Percentiles rank a stretch among this genome's conserved stretches.
phyloP scores from a whole-genome alignment of 345 rosid genomes.

The Eucalyptus guilfoylei region DNA sequence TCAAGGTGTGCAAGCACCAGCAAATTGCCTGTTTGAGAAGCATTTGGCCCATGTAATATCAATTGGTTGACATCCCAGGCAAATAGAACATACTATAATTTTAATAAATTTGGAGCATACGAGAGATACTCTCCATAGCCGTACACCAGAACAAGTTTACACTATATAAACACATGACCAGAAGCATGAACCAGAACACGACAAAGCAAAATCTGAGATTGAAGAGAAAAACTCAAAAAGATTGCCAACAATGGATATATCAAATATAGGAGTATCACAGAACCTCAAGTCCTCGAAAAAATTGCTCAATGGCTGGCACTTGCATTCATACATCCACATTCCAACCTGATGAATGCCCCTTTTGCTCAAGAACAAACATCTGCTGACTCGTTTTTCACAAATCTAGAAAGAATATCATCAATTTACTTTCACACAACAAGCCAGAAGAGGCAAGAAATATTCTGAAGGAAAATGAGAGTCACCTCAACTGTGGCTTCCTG shows the following conservation, averaged over 20 bases:
- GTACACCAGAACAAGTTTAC: neutral
- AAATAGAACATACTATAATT: neutral
- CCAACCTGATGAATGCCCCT: slow-evolving; percentile 53
- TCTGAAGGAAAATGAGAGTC: neutral
- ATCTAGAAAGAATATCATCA: slow-evolving; percentile 9
- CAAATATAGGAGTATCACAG: neutral
- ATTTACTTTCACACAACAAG: neutral
- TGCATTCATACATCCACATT: slow-evolving; percentile 77
- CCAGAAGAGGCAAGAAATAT: neutral
- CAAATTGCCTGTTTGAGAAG: neutral
- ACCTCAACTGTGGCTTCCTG: slow-evolving; percentile 64
- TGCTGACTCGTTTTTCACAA: slow-evolving; percentile 30
- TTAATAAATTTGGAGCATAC: neutral
- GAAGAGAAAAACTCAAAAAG: neutral
- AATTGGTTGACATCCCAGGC: neutral
- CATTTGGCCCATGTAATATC: neutral
- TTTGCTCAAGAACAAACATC: slow-evolving; percentile 67
- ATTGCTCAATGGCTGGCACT: slow-evolving; percentile 19
- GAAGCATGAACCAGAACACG: neutral
- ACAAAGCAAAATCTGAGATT: neutral
- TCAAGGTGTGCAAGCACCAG: neutral
- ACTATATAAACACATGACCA: neutral
- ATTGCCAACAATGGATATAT: neutral
- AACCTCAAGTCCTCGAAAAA: slow-evolving; percentile 28
- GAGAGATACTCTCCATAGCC: neutral